Percentiles rank a stretch among this genome's conserved stretches.
Evolutionary conservation across 2,329 filamentous ascomycete species (phyloP).

Genomic region (Pseudogymnoascus sp.): DNA sequence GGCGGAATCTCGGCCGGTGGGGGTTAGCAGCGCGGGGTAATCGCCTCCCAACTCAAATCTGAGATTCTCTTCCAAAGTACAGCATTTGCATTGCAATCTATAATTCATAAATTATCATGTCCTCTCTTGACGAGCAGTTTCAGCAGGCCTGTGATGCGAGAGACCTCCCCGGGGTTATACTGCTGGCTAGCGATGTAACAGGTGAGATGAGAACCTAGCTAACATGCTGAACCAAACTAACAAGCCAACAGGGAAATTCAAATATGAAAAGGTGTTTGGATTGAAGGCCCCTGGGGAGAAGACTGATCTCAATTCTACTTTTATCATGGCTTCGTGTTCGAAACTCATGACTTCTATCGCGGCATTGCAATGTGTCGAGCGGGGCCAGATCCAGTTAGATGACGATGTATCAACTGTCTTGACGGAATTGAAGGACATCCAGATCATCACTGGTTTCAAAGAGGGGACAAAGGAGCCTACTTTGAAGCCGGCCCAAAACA

Average conservation of each 20-base stretch:
- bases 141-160: background rate
- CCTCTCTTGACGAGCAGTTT: background rate
- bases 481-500: slow-evolving; percentile 13
- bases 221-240: background rate
- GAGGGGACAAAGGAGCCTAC: slow-evolving; percentile 18
- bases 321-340: slow-evolving; percentile 51
- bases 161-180: background rate
- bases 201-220: slow-evolving; percentile 14
- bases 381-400: slow-evolving; percentile 41
- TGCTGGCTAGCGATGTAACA: slow-evolving; percentile 15
- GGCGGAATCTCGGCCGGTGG: background rate
- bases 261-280: slow-evolving; percentile 32
- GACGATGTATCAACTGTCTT: slow-evolving; percentile 30
- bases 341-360: slow-evolving; percentile 47
- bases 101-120: background rate
- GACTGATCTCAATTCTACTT: slow-evolving; percentile 54
- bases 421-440: slow-evolving; percentile 23
- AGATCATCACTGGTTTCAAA: slow-evolving; percentile 25
- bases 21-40: background rate
- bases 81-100: background rate
- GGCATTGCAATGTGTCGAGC: slow-evolving; percentile 51
- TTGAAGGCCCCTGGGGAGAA: slow-evolving; percentile 19
- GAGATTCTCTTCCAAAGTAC: background rate
- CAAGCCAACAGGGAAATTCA: slow-evolving; percentile 28
- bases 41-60: background rate